Evolutionary conservation across 2,329 filamentous ascomycete species (phyloP).

Genomic region (Onygena corvina): DNA sequence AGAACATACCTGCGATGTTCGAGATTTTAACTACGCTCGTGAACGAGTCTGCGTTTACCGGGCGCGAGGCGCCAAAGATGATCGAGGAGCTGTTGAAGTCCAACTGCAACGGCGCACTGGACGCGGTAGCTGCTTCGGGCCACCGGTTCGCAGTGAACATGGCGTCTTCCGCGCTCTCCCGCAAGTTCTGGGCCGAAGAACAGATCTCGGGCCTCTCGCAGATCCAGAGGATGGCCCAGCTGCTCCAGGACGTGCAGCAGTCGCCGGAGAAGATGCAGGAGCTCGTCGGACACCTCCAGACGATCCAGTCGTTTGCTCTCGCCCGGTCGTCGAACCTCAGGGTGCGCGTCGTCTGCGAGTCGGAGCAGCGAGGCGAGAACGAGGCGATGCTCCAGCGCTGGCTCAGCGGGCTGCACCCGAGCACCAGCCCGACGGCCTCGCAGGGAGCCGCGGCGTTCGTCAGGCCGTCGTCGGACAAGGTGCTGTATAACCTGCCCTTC

Average conservation of each 20-base stretch:
- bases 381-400: conserved; percentile 60
- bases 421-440: conserved; percentile 27
- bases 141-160: conserved; percentile 76
- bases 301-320: conserved; percentile 69
- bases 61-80: conserved; percentile 64
- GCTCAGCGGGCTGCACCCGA: conserved; percentile 43
- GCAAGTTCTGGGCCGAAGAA: conserved; percentile 60
- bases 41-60: conserved; percentile 79
- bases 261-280: conserved; percentile 59
- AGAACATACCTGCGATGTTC: conserved; percentile 84
- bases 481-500: conserved; percentile 89
- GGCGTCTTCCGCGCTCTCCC: conserved; percentile 67
- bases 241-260: conserved; percentile 56
- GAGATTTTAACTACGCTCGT: conserved; percentile 70
- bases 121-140: conserved; percentile 80
- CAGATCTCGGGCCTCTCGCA: conserved; percentile 86
- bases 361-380: conserved; percentile 59
- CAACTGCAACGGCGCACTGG: conserved; percentile 77
- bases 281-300: conserved; percentile 70
- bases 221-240: conserved; percentile 66
- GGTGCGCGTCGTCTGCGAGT: conserved; percentile 73
- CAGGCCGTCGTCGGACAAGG: conserved; percentile 44
- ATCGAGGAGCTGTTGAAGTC: conserved; percentile 78
- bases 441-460: conserved; percentile 15
- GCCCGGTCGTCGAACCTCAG: conserved; percentile 57